Evolutionary conservation across 345 rosid genomes (phyloP), one percentile per base, ranked within the genome.

Genomic region (Euphorbia tirucalli): DNA sequence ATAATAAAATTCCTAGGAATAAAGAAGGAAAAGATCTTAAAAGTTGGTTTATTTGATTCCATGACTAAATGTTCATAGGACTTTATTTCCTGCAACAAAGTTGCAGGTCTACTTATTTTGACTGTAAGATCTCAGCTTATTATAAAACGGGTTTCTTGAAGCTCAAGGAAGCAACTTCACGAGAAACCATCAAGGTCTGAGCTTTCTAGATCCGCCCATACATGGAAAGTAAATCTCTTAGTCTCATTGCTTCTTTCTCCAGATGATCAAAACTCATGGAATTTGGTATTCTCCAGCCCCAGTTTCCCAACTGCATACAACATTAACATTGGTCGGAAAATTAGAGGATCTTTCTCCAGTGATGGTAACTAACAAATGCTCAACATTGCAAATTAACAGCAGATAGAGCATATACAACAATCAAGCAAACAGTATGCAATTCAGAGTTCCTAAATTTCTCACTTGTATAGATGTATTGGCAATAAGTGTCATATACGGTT

Each of bases 221-320:
- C 75, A 79, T 74, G 14, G 90, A 79, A 60, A 92, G 78, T 71
- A 94, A 55, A 70, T 84, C 87, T 71, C 75, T 81, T 11, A 92
- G 81, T 61, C 76, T 83, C 21, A 6, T 31, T 22, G 93, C 87
- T 81, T 92, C 90, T 24, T 75, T 65, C 72, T 89, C 83, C 83
- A 94, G 64, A 78, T 37, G 2, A 75, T 87, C 89, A 68, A 89
- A 94, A 80, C 86, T 85, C 77, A 65, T 68, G 16, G 88, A 78
- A 79, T 82, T 80, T 11, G 95, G 96, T 39, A 94, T 75, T 84
- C 96, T 86, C 98, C 98, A 94, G 68, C 90, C 68, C 98, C 97
- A 94, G 71, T 94, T 94, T 72, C 97, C 98, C 32, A 63, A 79
- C 94, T 91, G 84, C 72, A 81, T 44, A 55, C 59, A 49, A 62